phyloP scores from a whole-genome alignment of 495 filamentous ascomycete species.

The Pseudomonodictys pantanalensis region DNA sequence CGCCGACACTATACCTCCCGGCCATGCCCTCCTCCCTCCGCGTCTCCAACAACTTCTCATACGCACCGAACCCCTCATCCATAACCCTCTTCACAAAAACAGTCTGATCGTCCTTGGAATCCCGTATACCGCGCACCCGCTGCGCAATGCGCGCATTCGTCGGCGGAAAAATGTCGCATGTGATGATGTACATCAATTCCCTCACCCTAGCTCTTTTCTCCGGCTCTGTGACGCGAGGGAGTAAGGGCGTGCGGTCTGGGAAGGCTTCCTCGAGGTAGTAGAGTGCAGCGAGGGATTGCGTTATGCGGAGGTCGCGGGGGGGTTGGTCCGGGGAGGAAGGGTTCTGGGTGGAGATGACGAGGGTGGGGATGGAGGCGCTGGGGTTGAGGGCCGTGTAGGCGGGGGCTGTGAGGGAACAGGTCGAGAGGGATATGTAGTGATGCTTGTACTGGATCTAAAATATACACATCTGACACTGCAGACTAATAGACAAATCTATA shows the following conservation, averaged over 20 bases:
- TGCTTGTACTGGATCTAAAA: too few relatives aligned
- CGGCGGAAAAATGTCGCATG: slow-evolving; percentile 49
- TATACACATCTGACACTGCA: too few relatives aligned
- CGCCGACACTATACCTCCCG: slow-evolving; percentile 51
- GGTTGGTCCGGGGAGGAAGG: slow-evolving; percentile 24
- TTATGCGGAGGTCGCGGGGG: slow-evolving; percentile 40
- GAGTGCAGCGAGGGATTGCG: slow-evolving; percentile 53
- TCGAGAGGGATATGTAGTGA: too few relatives aligned
- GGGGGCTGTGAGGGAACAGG: too few relatives aligned
- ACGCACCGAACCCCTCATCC: slow-evolving; percentile 44
- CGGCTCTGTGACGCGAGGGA: slow-evolving; percentile 40
- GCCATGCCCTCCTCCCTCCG: slow-evolving; percentile 38
- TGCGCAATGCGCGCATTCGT: slow-evolving; percentile 51
- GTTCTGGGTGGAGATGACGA: slow-evolving; percentile 35
- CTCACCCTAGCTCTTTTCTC: slow-evolving; percentile 43
- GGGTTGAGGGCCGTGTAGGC: slow-evolving; percentile 48
- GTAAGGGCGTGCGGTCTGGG: slow-evolving; percentile 33
- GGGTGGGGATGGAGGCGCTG: slow-evolving; percentile 48
- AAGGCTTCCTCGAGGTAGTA: slow-evolving; percentile 54
- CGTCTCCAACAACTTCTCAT: slow-evolving; percentile 41
- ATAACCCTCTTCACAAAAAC: neutral
- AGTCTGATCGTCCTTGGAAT: neutral
- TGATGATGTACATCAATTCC: slow-evolving; percentile 48
- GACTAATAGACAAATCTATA: too few relatives aligned
- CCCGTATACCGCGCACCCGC: slow-evolving; percentile 43